Base-by-base conservation (phyloP, 768 basidiomycete genomes). In the Panaeolus cyanescens region DNA sequence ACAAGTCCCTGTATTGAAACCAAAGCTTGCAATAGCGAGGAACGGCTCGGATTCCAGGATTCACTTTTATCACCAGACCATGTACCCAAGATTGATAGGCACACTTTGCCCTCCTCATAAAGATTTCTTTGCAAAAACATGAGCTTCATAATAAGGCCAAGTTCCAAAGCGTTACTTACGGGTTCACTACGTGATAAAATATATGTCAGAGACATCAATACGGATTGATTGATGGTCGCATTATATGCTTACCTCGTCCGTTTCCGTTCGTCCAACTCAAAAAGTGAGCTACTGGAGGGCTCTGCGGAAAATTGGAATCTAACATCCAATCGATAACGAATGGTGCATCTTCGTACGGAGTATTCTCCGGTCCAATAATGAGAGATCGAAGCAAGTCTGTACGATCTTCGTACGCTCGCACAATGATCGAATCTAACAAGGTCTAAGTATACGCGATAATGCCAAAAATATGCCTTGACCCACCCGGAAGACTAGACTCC, bases 91-190 rank as follows among this genome's bases (percentile, higher is more conserved):
- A 96, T 93, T 15, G 94, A 96, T 39, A 96, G 74, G 67, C 95
- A 96, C 31, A 96, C 94, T 73, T 96, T 96, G 42, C 95, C 95
- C 65, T 97, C 95, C 70, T 96, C 95, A 64, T 98, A 98, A 39
- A 97, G 74, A 75, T 96, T 96, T 39, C 91, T 92, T 62, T 40
- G 54, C 34, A 13, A 31, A 42, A n/a, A 13, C n/a, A 54, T 55
- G 13, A 62, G 30, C 15, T 50, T 59, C 28, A 33, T 36, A 33
- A 32, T 15, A 13, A 13, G 15, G 32, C 32, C 25, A 3, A 17
- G 40, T 53, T 1, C 32, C 19, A 54, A 28, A 40, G 53, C 40
- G 33, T 9, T 19, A 79, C 89, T 79, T 69, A 92, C 91, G 91
- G 91, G 71, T 93, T 93, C 15, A 93, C 90, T 89, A 56, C 3